Evolutionary conservation across 192 early-diverging fungal genomes (phyloP), one percentile per base, ranked within the genome.

Genomic region (Spinellus fusiger): DNA sequence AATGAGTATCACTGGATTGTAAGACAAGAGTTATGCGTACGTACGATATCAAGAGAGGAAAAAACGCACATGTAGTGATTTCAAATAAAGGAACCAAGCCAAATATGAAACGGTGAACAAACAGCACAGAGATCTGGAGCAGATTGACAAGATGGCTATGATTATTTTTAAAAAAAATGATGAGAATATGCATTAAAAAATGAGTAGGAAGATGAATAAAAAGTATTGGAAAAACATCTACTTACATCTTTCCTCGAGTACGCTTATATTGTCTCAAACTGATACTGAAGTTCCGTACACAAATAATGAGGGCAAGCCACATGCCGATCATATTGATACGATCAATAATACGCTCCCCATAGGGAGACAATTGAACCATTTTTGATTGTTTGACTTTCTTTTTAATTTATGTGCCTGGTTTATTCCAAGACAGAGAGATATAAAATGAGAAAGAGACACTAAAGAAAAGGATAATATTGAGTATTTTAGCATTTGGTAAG

Each of bases 41-140:
- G 34, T 72, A 72, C 70, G 70, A 66, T 26, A 72, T 64, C 32
- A 65, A 54, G 28, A 72, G 23, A 40, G 70, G 70, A 47, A 61
- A 72, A 35, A 66, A 66, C 13, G 56, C 28, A 20, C 70, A 73
- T 7, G 64, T 56, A 5, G 40, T 49, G 3, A 73, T 50, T 44
- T 73, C 61, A 32, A 73, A 73, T 57, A 73, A 44, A 3, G 70
- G 70, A 12, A 71, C 34, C 35, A 71, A 2, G 1, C 70, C 70
- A 53, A 64, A 70, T 13, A 60, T 29, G 29, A 54, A n/a, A 22
- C 68, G 57, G 56, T 70, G 68, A 18, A 70, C 33, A 16, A 52
- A 44, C 27, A 63, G 26, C 13, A 63, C 56, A 8, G 31, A 12
- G n/a, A 70, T 61, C 28, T 70, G 68, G 2, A 44, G 57, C 29